A percentile compares a stretch with the other conserved stretches of the same genome.
phyloP scores from a whole-genome alignment of 2,329 filamentous ascomycete species.

The Myriosclerotinia scirpicola region DNA sequence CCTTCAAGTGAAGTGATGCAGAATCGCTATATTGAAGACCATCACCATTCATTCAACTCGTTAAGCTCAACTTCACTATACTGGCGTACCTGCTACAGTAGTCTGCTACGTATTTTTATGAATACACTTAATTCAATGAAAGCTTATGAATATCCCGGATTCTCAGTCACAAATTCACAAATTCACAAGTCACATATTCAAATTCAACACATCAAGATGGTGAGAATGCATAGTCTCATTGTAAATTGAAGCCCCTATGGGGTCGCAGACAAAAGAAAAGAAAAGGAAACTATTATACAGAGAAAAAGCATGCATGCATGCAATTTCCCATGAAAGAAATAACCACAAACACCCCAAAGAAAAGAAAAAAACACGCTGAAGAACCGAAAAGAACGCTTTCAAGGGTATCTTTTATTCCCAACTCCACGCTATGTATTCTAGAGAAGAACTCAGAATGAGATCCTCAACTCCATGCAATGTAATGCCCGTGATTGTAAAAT shows the following conservation, averaged over 20 bases:
- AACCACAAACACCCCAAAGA: not conserved
- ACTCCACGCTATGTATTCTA: constrained; percentile 9
- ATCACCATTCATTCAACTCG: not conserved
- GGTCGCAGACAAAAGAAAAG: constrained; percentile 1
- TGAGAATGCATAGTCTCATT: constrained; percentile 3
- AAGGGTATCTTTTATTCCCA: constrained; percentile 3
- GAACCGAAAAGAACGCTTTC: constrained; percentile 1
- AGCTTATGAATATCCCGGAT: not conserved
- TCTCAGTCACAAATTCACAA: not conserved
- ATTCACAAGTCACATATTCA: not conserved
- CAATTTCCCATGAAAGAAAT: not conserved
- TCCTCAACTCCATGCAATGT: not conserved
- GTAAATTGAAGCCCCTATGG: not conserved
- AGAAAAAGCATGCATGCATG: not conserved
- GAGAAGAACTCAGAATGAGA: not conserved
- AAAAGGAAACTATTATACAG: not conserved
- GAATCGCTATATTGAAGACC: not conserved
- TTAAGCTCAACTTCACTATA: not conserved
- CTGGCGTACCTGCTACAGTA: not conserved
- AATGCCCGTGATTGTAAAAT: not conserved
- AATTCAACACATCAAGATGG: not conserved
- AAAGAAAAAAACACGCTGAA: not conserved
- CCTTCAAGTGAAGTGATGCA: not conserved
- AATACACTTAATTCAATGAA: not conserved
- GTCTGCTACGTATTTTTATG: not conserved